These are phyloP conservation scores for Chrysoporthe cubensis DNA, from an alignment of 2,329 filamentous ascomycete genomes.

Conservation along the genomic window DNA sequence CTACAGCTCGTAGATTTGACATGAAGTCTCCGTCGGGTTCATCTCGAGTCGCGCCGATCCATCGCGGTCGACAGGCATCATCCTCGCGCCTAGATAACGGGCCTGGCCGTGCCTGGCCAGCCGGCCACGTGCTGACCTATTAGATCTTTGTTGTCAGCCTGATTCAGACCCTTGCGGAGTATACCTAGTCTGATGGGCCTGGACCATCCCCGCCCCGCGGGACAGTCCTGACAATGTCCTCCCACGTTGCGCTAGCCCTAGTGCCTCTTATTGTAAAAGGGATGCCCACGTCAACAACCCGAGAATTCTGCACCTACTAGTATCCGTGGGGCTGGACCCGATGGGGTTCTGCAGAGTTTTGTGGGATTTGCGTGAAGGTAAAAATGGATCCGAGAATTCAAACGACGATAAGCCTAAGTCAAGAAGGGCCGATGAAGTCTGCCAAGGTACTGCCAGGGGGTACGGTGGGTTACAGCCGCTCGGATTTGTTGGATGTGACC, in stretches of 20 bases:
- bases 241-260: background rate
- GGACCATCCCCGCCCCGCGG: background rate
- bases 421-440: background rate
- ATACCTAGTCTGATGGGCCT: background rate
- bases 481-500: background rate
- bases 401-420: conserved; percentile 11
- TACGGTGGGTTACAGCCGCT: background rate
- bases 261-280: background rate
- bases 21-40: background rate
- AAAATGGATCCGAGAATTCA: conserved; percentile 5
- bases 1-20: no score
- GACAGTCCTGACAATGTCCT: background rate
- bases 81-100: conserved; percentile 1
- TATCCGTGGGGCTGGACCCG: background rate
- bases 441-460: no score
- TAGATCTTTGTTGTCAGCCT: background rate
- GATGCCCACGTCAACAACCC: background rate
- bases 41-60: background rate
- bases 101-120: background rate
- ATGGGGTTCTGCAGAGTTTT: background rate
- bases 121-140: background rate
- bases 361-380: background rate
- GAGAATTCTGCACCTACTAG: background rate
- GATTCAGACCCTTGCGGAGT: no score
- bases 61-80: background rate